Base-by-base conservation (phyloP, 306 rosid genomes). In the Aeschynomene evenia region DNA sequence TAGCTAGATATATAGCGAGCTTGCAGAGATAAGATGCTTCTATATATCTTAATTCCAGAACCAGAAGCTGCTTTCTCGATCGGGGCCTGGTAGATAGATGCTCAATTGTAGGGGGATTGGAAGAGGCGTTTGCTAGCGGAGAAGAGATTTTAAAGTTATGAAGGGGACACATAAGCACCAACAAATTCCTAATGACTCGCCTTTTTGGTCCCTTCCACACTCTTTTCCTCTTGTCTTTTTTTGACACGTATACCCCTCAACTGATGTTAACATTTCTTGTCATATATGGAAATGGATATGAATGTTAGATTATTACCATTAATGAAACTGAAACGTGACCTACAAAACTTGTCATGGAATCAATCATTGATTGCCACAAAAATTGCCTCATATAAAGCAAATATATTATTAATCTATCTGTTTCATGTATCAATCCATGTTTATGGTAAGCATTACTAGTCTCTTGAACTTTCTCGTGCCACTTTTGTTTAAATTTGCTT, bases 111-210 rank as follows among this genome's bases (percentile, higher is more conserved):
- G 71, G 77, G 52, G 26, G 5, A 28, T n/a, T n/a, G n/a, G 31
- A 28, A 54, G n/a, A 3, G 1, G 0, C 37, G 9, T 33, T 33
- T n/a, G n/a, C n/a, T n/a, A n/a, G n/a, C n/a, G n/a, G 37, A 8
- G 50, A 19, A 13, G 18, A 55, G 39, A 7, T n/a, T 9, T 2
- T 12, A n/a, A 11, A 13, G 15, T 8, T 9, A 14, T 40, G 48
- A 40, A 11, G 48, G 13, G 48, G 48, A 13, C 18, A 40, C 48
- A 13, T 40, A 11, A 5, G 3, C 12, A 40, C 14, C 5, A 63
- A 74, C 80, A 28, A 59, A 50, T 70, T 75, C 81, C 77, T 29
- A n/a, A 11, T 13, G 77, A 75, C 71, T 80, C 74, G 71, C 76
- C 11, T 15, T 9, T 7, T 23, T 49, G 19, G 64, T 4, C 21